Evolutionary conservation across 23 red algal genomes (phyloP).

Genomic region (Chondrus crispus): DNA sequence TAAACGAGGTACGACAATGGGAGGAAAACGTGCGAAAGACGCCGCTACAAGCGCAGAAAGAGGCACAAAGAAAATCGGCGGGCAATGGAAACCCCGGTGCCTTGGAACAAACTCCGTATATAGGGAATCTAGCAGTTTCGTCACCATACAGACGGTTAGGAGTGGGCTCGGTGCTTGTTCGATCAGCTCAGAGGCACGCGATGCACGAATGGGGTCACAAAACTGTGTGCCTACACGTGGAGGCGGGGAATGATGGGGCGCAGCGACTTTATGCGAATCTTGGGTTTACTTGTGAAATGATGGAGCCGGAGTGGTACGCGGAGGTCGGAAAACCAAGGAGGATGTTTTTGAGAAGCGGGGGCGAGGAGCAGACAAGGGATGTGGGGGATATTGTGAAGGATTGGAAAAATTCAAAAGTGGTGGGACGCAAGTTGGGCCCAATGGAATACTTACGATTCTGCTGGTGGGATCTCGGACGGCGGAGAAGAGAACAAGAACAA

Average conservation of each 20-base stretch:
- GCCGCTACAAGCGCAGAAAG: background rate
- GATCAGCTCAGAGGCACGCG: background rate
- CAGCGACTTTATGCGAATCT: conserved; percentile 9
- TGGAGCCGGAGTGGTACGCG: conserved; percentile 47
- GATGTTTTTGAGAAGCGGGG: conserved; percentile 24
- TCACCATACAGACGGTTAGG: background rate
- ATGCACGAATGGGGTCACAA: background rate
- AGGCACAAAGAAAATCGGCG: background rate
- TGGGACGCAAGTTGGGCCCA: background rate
- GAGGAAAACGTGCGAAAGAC: background rate
- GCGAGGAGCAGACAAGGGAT: background rate
- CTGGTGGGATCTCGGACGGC: conserved; percentile 16
- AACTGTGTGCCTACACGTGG: conserved; percentile 55
- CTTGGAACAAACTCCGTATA: conserved; percentile 7
- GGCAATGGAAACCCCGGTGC: background rate
- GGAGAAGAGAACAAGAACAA: too few species aligned
- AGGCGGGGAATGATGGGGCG: conserved; percentile 13
- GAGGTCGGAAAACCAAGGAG: conserved; percentile 18
- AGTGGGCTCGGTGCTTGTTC: conserved; percentile 24
- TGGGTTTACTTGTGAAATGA: conserved; percentile 39
- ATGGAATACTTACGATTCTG: conserved; percentile 57
- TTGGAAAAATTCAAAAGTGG: conserved; percentile 9
- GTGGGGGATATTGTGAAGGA: background rate
- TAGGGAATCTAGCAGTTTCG: conserved; percentile 57
- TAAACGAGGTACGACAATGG: conserved; percentile 4